A percentile compares a stretch with the other conserved stretches of the same genome.
phyloP scores from a whole-genome alignment of 768 basidiomycete species.

The Panellus pusillus region DNA sequence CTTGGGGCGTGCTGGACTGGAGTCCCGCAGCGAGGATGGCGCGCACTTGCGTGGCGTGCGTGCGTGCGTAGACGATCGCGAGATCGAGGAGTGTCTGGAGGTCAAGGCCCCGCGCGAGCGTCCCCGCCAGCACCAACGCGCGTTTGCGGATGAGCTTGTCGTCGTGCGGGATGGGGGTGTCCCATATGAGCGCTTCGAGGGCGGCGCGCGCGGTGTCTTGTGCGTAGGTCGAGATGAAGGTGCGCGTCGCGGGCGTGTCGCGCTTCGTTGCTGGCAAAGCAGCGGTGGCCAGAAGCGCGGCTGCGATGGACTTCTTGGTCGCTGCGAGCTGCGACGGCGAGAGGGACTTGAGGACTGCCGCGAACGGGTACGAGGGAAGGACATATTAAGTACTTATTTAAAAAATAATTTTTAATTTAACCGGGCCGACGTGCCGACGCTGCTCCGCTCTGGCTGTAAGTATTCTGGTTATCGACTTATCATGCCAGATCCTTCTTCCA shows the following conservation, averaged over 20 bases:
- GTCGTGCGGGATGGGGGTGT: slow-evolving; percentile 27
- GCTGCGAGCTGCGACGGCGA: slow-evolving; percentile 51
- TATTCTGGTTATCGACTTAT: not conserved
- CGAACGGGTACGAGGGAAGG: no score
- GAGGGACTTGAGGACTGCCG: slow-evolving; percentile 33
- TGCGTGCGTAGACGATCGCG: slow-evolving; percentile 52
- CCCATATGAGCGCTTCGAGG: slow-evolving; percentile 65
- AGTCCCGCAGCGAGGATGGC: slow-evolving; percentile 44
- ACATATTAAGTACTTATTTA: not conserved
- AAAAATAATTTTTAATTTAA: no score
- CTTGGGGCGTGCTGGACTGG: slow-evolving; percentile 29
- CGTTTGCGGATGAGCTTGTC: slow-evolving; percentile 49
- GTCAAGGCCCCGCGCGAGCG: slow-evolving; percentile 47
- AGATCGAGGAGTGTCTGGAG: slow-evolving; percentile 62
- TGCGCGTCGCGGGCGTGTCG: slow-evolving; percentile 42
- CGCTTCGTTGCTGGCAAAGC: slow-evolving; percentile 48
- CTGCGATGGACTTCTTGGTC: slow-evolving; percentile 43
- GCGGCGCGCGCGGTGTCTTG: slow-evolving; percentile 52
- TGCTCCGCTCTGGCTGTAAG: no score
- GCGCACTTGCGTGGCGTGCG: slow-evolving; percentile 44
- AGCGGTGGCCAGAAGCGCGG: slow-evolving; percentile 47
- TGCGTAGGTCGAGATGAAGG: slow-evolving; percentile 59
- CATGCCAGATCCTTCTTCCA: slow-evolving; percentile 13
- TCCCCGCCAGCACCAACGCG: slow-evolving; percentile 58
- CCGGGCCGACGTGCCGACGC: no score